A percentile compares a stretch with the other conserved stretches of the same genome.
Evolutionary conservation across 768 basidiomycete species (phyloP).

Genomic region (Melanogaster broomeanus): DNA sequence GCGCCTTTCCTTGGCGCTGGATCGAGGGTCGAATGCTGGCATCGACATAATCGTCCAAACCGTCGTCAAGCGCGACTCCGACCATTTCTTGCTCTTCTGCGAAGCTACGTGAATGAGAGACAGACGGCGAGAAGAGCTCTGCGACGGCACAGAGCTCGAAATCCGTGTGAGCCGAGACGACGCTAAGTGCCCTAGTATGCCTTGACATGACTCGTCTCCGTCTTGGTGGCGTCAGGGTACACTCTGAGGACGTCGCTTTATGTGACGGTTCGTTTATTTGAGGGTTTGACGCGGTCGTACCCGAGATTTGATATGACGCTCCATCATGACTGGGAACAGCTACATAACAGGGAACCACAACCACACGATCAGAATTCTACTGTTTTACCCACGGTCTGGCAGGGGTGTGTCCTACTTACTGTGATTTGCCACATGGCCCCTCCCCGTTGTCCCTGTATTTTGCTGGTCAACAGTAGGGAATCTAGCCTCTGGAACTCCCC

Average conservation of each 20-base stretch:
- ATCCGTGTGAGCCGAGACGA: conserved; percentile 50
- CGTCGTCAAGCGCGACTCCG: conserved; percentile 28
- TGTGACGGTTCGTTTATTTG: conserved; percentile 20
- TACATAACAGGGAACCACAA: conserved; percentile 17
- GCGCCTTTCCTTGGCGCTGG: conserved; percentile 7
- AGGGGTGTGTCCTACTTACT: conserved; percentile 29
- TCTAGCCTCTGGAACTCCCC: conserved; percentile 75
- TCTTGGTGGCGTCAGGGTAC: conserved; percentile 23
- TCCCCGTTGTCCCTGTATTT: conserved; percentile 16
- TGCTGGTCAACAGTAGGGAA: conserved; percentile 34
- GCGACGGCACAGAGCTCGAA: conserved; percentile 52
- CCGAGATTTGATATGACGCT: conserved; percentile 14
- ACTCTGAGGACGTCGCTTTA: conserved; percentile 23
- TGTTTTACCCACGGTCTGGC: conserved; percentile 20
- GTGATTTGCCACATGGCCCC: conserved; percentile 18
- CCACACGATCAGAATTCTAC: conserved; percentile 25
- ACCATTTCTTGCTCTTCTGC: conserved; percentile 28
- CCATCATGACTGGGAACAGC: conserved; percentile 22
- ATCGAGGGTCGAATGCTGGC: conserved; percentile 15
- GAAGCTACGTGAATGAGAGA: conserved; percentile 22
- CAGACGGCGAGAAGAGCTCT: conserved; percentile 43
- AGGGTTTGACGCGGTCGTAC: conserved; percentile 6
- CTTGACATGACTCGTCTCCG: conserved; percentile 23
- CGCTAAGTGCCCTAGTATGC: conserved; percentile 39
- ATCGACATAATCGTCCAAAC: conserved; percentile 30